phyloP scores from a whole-genome alignment of 805 yeast species.

The Teunomyces tritomae region DNA sequence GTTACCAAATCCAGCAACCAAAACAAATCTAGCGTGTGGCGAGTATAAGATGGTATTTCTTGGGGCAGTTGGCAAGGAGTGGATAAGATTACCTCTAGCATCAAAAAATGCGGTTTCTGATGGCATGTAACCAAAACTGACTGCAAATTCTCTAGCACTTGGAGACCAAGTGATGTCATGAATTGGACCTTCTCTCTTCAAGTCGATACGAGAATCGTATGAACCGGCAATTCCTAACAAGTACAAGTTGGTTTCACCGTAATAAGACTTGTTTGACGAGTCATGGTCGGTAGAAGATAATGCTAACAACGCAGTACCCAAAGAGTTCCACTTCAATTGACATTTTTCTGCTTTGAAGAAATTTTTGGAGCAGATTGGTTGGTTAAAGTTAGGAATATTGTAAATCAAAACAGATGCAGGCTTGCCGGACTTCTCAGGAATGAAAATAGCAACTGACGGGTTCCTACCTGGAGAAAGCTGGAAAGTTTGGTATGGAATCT shows the following conservation, averaged over 20 bases:
- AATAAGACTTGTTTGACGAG: conserved; percentile 87
- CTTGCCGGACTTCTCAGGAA: conserved; percentile 81
- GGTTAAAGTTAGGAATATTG: conserved; percentile 69
- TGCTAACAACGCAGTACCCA: conserved; percentile 92
- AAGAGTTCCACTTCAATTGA: conserved; percentile 85
- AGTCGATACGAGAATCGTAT: conserved; percentile 81
- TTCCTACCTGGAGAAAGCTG: conserved; percentile 82
- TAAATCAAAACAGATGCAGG: conserved; percentile 88
- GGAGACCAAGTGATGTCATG: conserved; percentile 99
- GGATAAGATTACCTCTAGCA: conserved; percentile 84
- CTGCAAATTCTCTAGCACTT: conserved; percentile 94
- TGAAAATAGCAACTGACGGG: conserved; percentile 86
- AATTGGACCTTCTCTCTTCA: conserved; percentile 93
- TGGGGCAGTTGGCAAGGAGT: conserved; percentile 80
- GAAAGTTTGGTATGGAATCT: conserved; percentile 53
- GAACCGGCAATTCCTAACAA: conserved; percentile 89
- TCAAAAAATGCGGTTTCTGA: conserved; percentile 93
- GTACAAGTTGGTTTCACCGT: conserved; percentile 93
- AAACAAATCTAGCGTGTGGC: conserved; percentile 87
- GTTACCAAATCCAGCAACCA: conserved; percentile 97
- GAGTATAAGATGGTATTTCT: conserved; percentile 89
- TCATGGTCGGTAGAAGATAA: conserved; percentile 96
- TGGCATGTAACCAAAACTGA: conserved; percentile 97
- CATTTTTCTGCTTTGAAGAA: conserved; percentile 96
- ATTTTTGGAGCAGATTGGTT: conserved; percentile 80